A percentile compares a stretch with the other conserved stretches of the same genome.
Conservation (phyloP, 768 basidiomycete species). For the Pisolithus orientalis region DNA sequence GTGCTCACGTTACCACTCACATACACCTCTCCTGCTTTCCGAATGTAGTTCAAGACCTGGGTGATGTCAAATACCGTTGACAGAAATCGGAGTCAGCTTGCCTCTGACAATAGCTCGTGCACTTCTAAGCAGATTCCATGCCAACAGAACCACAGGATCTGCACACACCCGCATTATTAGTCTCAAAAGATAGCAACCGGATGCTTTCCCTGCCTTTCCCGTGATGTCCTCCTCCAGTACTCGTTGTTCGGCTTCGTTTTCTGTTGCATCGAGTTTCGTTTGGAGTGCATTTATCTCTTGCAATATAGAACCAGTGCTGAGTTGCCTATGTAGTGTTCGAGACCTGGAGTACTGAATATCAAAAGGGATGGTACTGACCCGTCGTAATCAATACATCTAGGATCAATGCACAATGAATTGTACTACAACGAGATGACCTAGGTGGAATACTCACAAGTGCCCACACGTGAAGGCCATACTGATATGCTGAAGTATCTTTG, state of each 20-base stretch:
- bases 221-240: neutral
- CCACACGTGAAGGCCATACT: neutral
- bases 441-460: no score
- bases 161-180: neutral
- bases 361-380: neutral
- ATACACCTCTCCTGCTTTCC: neutral
- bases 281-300: neutral
- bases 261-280: neutral
- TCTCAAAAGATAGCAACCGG: neutral
- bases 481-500: neutral
- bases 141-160: neutral
- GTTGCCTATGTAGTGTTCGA: neutral
- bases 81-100: neutral
- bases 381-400: neutral
- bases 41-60: neutral
- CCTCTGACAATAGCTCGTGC: neutral
- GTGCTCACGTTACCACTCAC: no score
- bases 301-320: neutral
- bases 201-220: neutral
- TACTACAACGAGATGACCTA: no score
- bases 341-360: no score
- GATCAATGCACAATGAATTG: no score
- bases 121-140: neutral
- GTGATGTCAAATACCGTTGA: neutral
- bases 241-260: neutral